Evolutionary conservation across 2,329 filamentous ascomycete genomes (phyloP), one percentile per base, ranked within the genome.

Genomic region (Amesomyces nigricolor): DNA sequence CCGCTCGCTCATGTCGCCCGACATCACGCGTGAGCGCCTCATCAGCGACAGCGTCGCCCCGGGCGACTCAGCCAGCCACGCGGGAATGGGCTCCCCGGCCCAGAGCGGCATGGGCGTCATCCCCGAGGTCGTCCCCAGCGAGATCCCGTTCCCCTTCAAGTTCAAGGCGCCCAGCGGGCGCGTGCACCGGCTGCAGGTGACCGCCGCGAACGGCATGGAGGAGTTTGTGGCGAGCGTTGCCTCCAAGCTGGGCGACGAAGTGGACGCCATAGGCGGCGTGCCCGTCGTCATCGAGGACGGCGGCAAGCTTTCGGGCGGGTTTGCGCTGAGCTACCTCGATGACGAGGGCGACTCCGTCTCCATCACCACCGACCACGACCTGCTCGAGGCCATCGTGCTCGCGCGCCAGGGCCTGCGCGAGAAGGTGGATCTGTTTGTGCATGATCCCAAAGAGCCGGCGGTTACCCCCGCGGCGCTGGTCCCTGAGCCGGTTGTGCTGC

Each of bases 111-210:
- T 83, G 19, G 70, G 78, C 7, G 72, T 84, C 44, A 65, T 67
- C 2, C 70, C 70, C 2, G 78, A 86, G 46, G 78, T 85, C 16
- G 73, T 77, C 4, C 75, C 81, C 1, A 81, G 88, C 65, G 89
- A 95, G 62, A 72, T 82, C 10, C 89, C 92, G 0, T 99, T 97
- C 73, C 84, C 92, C 2, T 99, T 99, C 84, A 99, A 99, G 72
- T 99, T 99, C 81, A 97, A 97, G 77, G 91, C 94, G 2, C 94
- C 94, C 1, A 91, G 89, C 64, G 94, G 92, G 45, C 89, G 94
- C 51, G 91, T 97, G 16, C 94, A 99, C 72, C 85, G 94, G 53
- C 75, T 99, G 49, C 94, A 97, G 67, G 86, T 96, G 29, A 78
- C 85, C 52, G 87, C 91, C 10, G 83, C 87, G 19, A 83, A 89